These are phyloP conservation scores for Mycosarcoma mackinlayi DNA, from an alignment of 1,284 basidiomycete species.

Conservation along the genomic window DNA sequence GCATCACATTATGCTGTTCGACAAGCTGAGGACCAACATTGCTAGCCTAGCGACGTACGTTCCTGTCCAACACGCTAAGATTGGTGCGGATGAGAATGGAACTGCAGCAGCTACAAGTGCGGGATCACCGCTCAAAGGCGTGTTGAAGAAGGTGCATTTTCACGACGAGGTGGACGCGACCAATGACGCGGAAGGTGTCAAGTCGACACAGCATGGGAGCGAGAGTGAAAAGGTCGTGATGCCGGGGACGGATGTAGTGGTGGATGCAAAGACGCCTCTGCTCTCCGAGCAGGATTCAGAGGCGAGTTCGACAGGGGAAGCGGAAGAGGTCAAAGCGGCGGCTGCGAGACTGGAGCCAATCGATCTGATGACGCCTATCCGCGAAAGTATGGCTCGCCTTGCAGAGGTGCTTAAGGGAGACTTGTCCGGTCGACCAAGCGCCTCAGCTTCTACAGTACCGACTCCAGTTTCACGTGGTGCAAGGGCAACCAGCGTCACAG, in stretches of 20 bases:
- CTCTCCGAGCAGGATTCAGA: conserved; percentile 21
- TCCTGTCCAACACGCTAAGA: conserved; percentile 18
- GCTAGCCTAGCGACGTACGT: conserved; percentile 31
- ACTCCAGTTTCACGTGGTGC: conserved; percentile 9
- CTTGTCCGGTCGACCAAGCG: conserved; percentile 11
- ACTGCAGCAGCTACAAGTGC: conserved; percentile 1
- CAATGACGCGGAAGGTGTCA: conserved; percentile 31
- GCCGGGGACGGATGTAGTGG: conserved; percentile 37
- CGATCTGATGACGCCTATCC: conserved; percentile 55
- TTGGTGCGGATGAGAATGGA: conserved; percentile 4
- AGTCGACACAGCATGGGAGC: conserved; percentile 31
- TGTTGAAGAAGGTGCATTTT: conserved; percentile 58
- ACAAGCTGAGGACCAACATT: conserved; percentile 38
- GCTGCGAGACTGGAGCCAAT: conserved; percentile 48
- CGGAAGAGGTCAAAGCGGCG: conserved; percentile 3
- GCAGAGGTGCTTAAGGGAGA: conserved; percentile 39
- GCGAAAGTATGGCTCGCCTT: conserved; percentile 51
- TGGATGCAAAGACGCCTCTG: conserved; percentile 35
- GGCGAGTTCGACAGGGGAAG: conserved; percentile 8
- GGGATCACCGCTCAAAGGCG: conserved; percentile 31
- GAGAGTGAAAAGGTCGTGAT: conserved; percentile 31
- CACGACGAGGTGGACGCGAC: conserved; percentile 36
- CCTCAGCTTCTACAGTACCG: not conserved
- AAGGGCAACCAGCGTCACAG: conserved; percentile 28
- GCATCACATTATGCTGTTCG: conserved; percentile 53